These are phyloP conservation scores for Alternaria rosae DNA, from an alignment of 2,329 filamentous ascomycete genomes.

Conservation along the genomic window DNA sequence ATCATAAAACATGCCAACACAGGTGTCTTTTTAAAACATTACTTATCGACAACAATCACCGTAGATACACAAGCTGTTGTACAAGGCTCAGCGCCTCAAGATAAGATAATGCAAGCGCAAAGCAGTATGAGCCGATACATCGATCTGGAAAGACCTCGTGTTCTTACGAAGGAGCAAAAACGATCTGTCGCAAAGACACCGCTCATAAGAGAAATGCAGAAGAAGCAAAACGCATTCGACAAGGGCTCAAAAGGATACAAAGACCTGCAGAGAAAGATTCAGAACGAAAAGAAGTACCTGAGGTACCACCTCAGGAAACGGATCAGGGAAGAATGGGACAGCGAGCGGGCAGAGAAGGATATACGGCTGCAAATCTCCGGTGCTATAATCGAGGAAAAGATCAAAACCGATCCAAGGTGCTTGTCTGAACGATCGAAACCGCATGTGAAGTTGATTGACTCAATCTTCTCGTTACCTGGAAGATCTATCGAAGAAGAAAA, in stretches of 20 bases:
- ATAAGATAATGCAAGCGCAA: constrained; percentile 15
- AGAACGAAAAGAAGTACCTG: too few relatives aligned
- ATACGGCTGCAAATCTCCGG: too few relatives aligned
- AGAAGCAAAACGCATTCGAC: constrained; percentile 3
- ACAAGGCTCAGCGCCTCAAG: constrained; percentile 15
- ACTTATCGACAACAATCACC: constrained; percentile 18
- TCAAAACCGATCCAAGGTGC: too few relatives aligned
- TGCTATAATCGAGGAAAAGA: neutral
- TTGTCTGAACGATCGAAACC: neutral
- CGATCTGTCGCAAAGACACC: constrained; percentile 20
- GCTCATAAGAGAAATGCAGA: constrained; percentile 13
- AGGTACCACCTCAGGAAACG: too few relatives aligned
- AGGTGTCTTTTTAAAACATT: neutral
- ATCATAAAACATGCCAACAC: constrained; percentile 33
- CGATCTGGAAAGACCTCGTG: constrained; percentile 13
- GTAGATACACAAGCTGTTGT: constrained; percentile 23
- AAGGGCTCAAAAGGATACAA: neutral
- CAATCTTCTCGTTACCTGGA: neutral
- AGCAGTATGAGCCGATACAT: constrained; percentile 26
- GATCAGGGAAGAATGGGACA: too few relatives aligned
- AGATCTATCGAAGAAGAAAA: neutral
- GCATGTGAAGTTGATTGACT: constrained; percentile 6
- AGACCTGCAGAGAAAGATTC: too few relatives aligned
- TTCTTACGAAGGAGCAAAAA: constrained; percentile 11
- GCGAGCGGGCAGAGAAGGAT: too few relatives aligned